Evolutionary conservation across 441 rosid genomes (phyloP).

Genomic region (Pelargonium fulgidum): DNA sequence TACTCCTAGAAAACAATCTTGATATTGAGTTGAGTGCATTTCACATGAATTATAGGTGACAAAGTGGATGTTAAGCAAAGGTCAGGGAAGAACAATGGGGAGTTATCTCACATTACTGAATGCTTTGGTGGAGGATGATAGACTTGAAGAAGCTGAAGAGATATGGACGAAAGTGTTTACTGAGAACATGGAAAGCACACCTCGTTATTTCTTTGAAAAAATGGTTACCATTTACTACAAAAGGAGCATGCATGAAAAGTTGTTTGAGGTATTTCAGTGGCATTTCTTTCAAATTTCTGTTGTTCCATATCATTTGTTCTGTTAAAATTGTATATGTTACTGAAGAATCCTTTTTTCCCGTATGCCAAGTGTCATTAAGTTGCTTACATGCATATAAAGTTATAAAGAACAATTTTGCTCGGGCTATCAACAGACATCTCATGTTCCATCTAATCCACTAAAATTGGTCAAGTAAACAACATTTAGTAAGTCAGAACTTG

Average conservation of each 20-base stretch:
- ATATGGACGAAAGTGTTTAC: constrained; percentile 73
- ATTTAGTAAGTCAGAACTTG: too few species aligned
- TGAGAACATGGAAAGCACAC: constrained; percentile 59
- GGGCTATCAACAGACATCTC: background rate
- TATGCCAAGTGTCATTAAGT: background rate
- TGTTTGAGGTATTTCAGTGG: constrained; percentile 60
- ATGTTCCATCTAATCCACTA: background rate
- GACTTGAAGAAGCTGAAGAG: constrained; percentile 93
- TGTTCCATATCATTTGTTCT: background rate
- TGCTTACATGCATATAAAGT: background rate
- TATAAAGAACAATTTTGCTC: background rate
- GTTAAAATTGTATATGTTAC: background rate
- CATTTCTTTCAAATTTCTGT: constrained; percentile 12
- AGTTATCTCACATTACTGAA: constrained; percentile 66
- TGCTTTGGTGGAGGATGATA: constrained; percentile 81
- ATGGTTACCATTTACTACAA: constrained; percentile 73
- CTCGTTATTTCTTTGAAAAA: constrained; percentile 73
- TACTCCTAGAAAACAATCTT: background rate
- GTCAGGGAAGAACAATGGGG: constrained; percentile 91
- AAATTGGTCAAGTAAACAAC: background rate
- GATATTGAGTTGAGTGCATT: background rate
- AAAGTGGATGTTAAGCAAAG: constrained; percentile 98
- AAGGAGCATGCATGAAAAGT: constrained; percentile 69
- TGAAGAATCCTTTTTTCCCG: background rate
- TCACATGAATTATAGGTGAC: constrained; percentile 43